Conservation (phyloP, 2,329 filamentous ascomycete species). For the Acrocalymma vagum region DNA sequence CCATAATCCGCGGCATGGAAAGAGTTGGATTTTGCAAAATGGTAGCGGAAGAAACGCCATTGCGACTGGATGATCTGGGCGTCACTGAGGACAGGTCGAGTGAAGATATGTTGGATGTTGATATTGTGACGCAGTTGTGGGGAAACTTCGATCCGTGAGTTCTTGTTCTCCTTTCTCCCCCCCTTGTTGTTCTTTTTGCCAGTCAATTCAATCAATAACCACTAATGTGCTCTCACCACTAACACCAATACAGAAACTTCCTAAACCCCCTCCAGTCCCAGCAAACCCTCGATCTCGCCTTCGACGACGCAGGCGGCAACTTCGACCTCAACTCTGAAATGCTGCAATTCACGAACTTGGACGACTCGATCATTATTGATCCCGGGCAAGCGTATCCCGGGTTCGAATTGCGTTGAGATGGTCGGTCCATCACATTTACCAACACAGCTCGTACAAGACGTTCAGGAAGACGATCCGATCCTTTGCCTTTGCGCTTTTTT, state of each 20-base stretch:
- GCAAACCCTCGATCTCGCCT: slow-evolving; percentile 41
- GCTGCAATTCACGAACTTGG: slow-evolving; percentile 37
- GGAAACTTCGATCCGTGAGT: slow-evolving; percentile 42
- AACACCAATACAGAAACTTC: slow-evolving; percentile 26
- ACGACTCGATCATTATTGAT: slow-evolving; percentile 40
- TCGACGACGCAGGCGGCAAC: slow-evolving; percentile 40
- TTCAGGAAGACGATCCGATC: too few species aligned
- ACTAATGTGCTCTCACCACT: background rate
- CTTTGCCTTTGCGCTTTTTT: too few species aligned
- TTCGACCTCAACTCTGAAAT: slow-evolving; percentile 42
- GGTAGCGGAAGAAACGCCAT: slow-evolving; percentile 42
- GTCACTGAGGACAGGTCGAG: slow-evolving; percentile 24
- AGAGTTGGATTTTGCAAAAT: slow-evolving; percentile 46
- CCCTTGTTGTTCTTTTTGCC: too few species aligned
- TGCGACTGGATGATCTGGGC: slow-evolving; percentile 39
- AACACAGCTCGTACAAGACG: too few species aligned
- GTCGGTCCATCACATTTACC: too few species aligned
- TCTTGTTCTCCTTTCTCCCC: background rate
- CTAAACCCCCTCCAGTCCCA: slow-evolving; percentile 44
- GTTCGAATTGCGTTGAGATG: too few species aligned
- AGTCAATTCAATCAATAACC: slow-evolving; percentile 4
- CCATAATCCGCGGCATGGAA: slow-evolving; percentile 35
- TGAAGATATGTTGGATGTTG: slow-evolving; percentile 28
- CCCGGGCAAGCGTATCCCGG: slow-evolving; percentile 33
- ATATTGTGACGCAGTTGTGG: slow-evolving; percentile 40